A percentile compares a stretch with the other conserved stretches of the same genome.
Evolutionary conservation across 2,329 filamentous ascomycete species (phyloP).

Genomic region (Conoideocrella luteorostrata): DNA sequence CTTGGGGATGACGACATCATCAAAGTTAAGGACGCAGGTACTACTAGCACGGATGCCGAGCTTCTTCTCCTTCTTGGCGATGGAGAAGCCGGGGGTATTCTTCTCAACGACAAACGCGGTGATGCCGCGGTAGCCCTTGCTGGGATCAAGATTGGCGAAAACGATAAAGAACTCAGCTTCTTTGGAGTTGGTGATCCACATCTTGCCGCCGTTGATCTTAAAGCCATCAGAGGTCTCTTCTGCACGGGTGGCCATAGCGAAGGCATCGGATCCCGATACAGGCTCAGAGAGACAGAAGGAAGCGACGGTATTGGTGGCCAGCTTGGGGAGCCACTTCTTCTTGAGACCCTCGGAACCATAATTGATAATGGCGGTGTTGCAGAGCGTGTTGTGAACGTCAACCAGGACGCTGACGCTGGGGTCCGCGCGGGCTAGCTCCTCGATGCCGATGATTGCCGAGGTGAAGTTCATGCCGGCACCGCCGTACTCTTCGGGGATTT

Average conservation of each 20-base stretch:
- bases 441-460: conserved; percentile 88
- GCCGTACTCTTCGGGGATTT: conserved; percentile 95
- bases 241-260: conserved; percentile 88
- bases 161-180: conserved; percentile 96
- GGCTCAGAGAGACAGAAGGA: conserved; percentile 93
- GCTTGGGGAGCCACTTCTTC: conserved; percentile 80
- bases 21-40: conserved; percentile 95
- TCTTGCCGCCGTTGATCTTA: conserved; percentile 86
- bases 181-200: conserved; percentile 99
- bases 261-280: conserved; percentile 89
- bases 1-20: conserved; percentile 86
- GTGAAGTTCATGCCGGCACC: conserved; percentile 99
- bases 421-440: conserved; percentile 90
- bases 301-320: conserved; percentile 84
- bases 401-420: conserved; percentile 92
- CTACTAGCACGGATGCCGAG: conserved; percentile 92
- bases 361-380: conserved; percentile 87
- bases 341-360: conserved; percentile 72
- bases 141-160: conserved; percentile 89
- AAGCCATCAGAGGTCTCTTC: conserved; percentile 78
- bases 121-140: conserved; percentile 94
- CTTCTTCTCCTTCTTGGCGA: conserved; percentile 99
- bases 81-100: conserved; percentile 78
- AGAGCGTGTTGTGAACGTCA: conserved; percentile 96
- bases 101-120: conserved; percentile 95